Evolutionary conservation across 495 filamentous ascomycete genomes (phyloP).

Genomic region (Hypoxylon fuscum): DNA sequence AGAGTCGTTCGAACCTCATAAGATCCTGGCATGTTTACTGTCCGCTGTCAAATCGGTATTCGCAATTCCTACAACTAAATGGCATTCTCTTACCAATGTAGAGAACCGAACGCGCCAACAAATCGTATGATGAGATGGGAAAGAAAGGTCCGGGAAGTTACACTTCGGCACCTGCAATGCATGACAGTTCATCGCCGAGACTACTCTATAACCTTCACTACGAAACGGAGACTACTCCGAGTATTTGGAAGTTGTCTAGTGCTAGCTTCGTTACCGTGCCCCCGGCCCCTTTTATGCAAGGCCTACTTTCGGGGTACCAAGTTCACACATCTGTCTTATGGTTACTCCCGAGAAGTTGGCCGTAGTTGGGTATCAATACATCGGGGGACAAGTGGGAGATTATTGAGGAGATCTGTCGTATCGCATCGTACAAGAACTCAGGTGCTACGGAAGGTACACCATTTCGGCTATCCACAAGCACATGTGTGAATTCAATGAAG

Average conservation of each 20-base stretch:
- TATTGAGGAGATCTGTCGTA: conserved; percentile 18
- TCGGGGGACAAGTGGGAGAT: conserved; percentile 5
- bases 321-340: background rate
- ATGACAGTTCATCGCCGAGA: conserved; percentile 32
- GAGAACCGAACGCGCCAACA: conserved; percentile 14
- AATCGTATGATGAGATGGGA: conserved; percentile 29
- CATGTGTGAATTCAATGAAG: conserved; percentile 1
- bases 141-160: conserved; percentile 14
- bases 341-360: conserved; percentile 21
- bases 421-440: conserved; percentile 8
- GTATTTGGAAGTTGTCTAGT: background rate
- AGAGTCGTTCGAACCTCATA: conserved; percentile 20
- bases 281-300: conserved; percentile 6
- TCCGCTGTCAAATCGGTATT: conserved; percentile 3
- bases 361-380: conserved; percentile 24
- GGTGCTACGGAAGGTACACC: conserved; percentile 3
- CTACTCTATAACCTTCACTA: conserved; percentile 5
- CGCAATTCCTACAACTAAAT: conserved; percentile 12
- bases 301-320: background rate
- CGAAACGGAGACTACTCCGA: conserved; percentile 11
- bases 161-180: conserved; percentile 38
- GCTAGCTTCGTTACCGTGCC: background rate
- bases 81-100: conserved; percentile 5
- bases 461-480: conserved; percentile 15
- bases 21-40: conserved; percentile 25